These are phyloP conservation scores for Hypoxylon sp. DNA, from an alignment of 2,329 filamentous ascomycete species.

Conservation along the genomic window DNA sequence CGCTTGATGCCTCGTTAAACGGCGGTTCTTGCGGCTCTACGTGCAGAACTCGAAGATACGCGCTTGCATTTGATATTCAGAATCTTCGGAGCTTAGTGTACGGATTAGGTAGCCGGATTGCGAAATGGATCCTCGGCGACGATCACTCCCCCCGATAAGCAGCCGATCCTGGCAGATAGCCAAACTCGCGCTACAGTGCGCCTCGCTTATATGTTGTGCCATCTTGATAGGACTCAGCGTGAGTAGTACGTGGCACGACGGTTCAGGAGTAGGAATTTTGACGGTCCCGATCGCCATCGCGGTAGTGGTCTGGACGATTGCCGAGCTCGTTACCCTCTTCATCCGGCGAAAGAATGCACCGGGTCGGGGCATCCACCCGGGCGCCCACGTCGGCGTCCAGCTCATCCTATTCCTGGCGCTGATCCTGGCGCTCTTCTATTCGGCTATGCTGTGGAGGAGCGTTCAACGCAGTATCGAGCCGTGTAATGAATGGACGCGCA, in stretches of 20 bases:
- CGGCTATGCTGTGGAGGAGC: conserved; percentile 30
- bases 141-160: conserved; percentile 19
- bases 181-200: conserved; percentile 32
- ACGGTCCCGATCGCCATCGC: conserved; percentile 26
- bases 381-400: conserved; percentile 41
- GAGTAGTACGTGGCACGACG: conserved; percentile 23
- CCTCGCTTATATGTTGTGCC: conserved; percentile 33
- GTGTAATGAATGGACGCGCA: conserved; percentile 38
- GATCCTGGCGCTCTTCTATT: conserved; percentile 38
- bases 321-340: conserved; percentile 30
- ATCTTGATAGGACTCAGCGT: conserved; percentile 36
- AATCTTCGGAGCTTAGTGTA: not conserved
- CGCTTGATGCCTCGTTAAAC: not conserved
- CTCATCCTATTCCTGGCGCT: conserved; percentile 39
- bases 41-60: not conserved
- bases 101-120: not conserved
- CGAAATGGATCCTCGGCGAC: conserved; percentile 31
- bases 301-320: conserved; percentile 37
- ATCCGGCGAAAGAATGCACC: conserved; percentile 19
- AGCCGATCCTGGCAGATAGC: conserved; percentile 32
- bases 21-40: not conserved
- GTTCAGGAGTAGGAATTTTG: conserved; percentile 25
- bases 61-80: conserved; percentile 3
- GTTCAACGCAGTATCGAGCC: conserved; percentile 24
- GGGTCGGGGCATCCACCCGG: conserved; percentile 41